Evolutionary conservation across 1,284 basidiomycete genomes (phyloP).

Genomic region (Grifola frondosa): DNA sequence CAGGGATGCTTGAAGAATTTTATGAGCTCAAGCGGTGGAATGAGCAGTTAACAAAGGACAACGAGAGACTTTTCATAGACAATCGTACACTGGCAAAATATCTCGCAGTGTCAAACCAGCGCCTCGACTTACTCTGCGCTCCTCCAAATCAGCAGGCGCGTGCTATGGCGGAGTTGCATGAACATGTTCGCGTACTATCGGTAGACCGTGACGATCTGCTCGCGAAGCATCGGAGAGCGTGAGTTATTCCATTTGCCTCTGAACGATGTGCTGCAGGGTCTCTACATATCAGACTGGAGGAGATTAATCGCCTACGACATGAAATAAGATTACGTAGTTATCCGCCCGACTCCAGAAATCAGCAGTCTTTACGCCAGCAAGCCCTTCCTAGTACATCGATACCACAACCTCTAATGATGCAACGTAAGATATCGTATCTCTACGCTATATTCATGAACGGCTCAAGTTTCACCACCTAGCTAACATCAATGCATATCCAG

Average conservation of each 20-base stretch:
- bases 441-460: too few relatives aligned
- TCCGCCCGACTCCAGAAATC: too few relatives aligned
- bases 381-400: too few relatives aligned
- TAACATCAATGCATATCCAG: too few relatives aligned
- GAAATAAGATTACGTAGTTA: too few relatives aligned
- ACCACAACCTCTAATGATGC: too few relatives aligned
- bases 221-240: slow-evolving; percentile 15
- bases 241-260: slow-evolving; percentile 1
- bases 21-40: slow-evolving; percentile 34
- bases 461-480: too few relatives aligned
- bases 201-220: slow-evolving; percentile 13
- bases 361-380: too few relatives aligned
- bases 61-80: slow-evolving; percentile 51
- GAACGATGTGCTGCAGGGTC: slow-evolving; percentile 3
- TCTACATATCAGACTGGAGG: too few relatives aligned
- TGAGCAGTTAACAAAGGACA: slow-evolving; percentile 37
- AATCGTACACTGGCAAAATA: slow-evolving; percentile 35
- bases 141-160: slow-evolving; percentile 8
- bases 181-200: slow-evolving; percentile 11
- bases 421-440: too few relatives aligned
- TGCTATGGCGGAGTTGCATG: slow-evolving; percentile 12
- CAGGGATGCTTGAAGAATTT: slow-evolving; percentile 38
- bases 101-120: slow-evolving; percentile 19
- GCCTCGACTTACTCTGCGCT: slow-evolving; percentile 8
- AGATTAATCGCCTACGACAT: slow-evolving; percentile 17